Conservation (phyloP, 2,329 filamentous ascomycete genomes). For the Diaporthe humulicola region DNA sequence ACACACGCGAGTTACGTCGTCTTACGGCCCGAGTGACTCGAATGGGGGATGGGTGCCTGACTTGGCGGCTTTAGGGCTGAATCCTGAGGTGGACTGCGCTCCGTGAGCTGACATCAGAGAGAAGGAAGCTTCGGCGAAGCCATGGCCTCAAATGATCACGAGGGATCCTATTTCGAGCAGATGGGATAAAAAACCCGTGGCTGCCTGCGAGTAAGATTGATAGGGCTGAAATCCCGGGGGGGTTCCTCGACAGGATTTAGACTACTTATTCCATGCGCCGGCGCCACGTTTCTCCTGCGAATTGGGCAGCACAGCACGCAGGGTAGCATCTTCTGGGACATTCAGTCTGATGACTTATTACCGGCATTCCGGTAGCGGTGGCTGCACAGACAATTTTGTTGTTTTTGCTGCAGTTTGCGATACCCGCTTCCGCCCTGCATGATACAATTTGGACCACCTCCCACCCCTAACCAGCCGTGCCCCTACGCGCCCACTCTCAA, state of each 20-base stretch:
- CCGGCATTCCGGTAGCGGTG: slow-evolving; percentile 29
- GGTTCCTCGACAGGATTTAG: slow-evolving; percentile 27
- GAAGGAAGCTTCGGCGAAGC: slow-evolving; percentile 27
- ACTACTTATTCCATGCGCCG: slow-evolving; percentile 27
- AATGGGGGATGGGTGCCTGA: slow-evolving; percentile 27
- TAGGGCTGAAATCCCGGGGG: slow-evolving; percentile 23
- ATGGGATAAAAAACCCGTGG: not conserved
- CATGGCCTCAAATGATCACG: slow-evolving; percentile 20
- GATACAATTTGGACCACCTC: slow-evolving; percentile 25
- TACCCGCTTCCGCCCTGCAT: not conserved
- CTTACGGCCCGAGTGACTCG: slow-evolving; percentile 33
- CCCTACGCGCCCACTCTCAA: slow-evolving; percentile 16
- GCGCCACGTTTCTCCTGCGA: slow-evolving; percentile 14
- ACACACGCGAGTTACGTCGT: slow-evolving; percentile 13
- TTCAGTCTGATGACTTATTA: slow-evolving; percentile 22
- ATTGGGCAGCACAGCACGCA: slow-evolving; percentile 9
- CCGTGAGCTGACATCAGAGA: slow-evolving; percentile 36
- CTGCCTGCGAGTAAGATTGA: slow-evolving; percentile 30
- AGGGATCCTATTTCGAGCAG: slow-evolving; percentile 20
- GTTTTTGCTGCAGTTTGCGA: slow-evolving; percentile 31
- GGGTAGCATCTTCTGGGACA: slow-evolving; percentile 13
- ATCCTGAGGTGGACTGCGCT: slow-evolving; percentile 25
- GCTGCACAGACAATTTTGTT: not conserved
- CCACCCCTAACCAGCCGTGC: not conserved
- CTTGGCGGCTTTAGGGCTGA: slow-evolving; percentile 33